Evolutionary conservation across 2,329 filamentous ascomycete genomes (phyloP), one percentile per base, ranked within the genome.

Genomic region (Huntiella moniliformis): DNA sequence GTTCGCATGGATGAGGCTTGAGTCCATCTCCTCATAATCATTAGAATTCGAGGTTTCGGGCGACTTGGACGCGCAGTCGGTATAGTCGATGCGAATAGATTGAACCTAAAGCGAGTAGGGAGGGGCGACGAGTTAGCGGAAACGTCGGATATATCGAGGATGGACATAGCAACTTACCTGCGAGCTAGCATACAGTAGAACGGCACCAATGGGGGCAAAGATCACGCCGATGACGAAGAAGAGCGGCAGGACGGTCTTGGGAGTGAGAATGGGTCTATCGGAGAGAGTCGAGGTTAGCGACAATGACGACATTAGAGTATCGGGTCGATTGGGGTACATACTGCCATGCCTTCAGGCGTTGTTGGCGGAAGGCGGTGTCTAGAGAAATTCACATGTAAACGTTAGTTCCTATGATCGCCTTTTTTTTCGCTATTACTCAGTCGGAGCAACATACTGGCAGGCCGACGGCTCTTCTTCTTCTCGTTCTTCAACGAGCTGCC

Each of bases 321-420:
- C 22, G 22, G 22, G 22, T 28, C 22, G 22, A 8, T 32, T 15
- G 22, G 22, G 31, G 11, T 11, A 48, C 85, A 64, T 70, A 92
- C 81, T 98, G 91, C 91, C 91, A 98, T 67, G 91, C 91, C 66
- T 96, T 95, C 62, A 98, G 66, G 59, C 91, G 79, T 64, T 98
- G 91, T 61, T 98, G 91, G 56, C 91, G 76, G 61, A 96, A 98
- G 8, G 91, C 91, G 50, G 88, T 96, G 66, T 96, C 85, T 93
- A 57, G 47, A 44, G 13, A 42, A 50, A 31, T 44, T 22, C 43
- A 42, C 38, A 49, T 15, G 34, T 10, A n/a, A 7, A 15, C 4
- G 22, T 28, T 2, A 32, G 28, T 32, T 4, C n/a, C 17, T n/a
- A 6, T 38, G 36, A n/a, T 38, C 13, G 7, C 17, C 8, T 15